Evolutionary conservation across 495 filamentous ascomycete genomes (phyloP), one percentile per base, ranked within the genome.

Genomic region (Polyplosphaeria fusca): DNA sequence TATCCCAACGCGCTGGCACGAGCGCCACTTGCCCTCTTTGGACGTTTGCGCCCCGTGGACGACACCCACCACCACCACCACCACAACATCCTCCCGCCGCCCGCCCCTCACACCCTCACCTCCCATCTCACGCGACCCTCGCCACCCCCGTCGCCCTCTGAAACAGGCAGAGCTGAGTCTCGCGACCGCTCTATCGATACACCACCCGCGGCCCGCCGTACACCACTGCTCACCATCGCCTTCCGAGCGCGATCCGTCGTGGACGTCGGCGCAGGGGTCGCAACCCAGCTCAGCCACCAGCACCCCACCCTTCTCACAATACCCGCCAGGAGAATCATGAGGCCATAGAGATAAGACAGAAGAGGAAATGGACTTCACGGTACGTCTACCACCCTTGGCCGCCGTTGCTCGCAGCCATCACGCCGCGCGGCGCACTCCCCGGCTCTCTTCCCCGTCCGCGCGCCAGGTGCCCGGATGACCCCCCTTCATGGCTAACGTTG

Each of bases 361-460:
- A 37, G 47, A 62, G 58, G 53, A 64, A 61, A 45, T 66, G 63
- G 63, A 66, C 46, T 66, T 66, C 50, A 66, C 52, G 47, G 63
- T 66, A 59, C 54, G 63, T 26, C 50, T 32, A 23, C 28, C 53
- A 46, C 52, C 39, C 51, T 14, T 55, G 24, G 22, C 47, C 23
- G 52, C 32, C 42, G 9, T 42, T 19, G 39, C 11, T 43, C 48
- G 4, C n/a, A 11, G 27, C 41, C 4, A 32, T 20, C n/a, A 40
- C 20, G 20, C 35, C 20, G 30, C 43, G 26, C 28, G 3, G 30
- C 30, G 7, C 7, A 35, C 30, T 14, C 14, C 30, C 30, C 14
- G 30, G 30, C 9, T 5, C 39, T 20, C 9, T 24, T 45, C 39
- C 46, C 61, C 16, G 37, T 13, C 20, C 23, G 30, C 44, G 41